These are phyloP conservation scores for Fusarium camptoceras DNA, from an alignment of 2,329 filamentous ascomycete species.

Conservation along the genomic window DNA sequence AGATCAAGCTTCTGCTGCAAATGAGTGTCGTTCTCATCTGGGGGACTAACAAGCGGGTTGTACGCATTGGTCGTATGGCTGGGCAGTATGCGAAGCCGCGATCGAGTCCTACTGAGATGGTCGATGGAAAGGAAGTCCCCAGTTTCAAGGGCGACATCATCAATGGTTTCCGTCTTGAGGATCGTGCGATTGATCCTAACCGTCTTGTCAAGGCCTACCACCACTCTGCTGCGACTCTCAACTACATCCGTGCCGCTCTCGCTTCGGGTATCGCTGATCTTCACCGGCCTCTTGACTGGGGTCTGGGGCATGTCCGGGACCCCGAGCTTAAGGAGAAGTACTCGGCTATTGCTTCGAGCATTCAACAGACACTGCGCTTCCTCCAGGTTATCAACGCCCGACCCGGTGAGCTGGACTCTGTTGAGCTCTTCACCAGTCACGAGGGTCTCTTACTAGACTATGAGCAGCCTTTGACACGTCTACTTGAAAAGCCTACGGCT, in stretches of 20 bases:
- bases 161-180: constrained; percentile 84
- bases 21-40: constrained; percentile 97
- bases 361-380: constrained; percentile 92
- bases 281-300: constrained; percentile 94
- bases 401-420: constrained; percentile 84
- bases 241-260: constrained; percentile 88
- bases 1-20: constrained; percentile 95
- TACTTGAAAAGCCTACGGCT: constrained; percentile 71
- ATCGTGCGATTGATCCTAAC: constrained; percentile 82
- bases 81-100: constrained; percentile 97
- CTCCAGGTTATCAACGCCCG: constrained; percentile 93
- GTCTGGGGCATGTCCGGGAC: constrained; percentile 89
- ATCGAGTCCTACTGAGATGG: constrained; percentile 85
- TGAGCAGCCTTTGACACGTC: constrained; percentile 86
- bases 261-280: constrained; percentile 92
- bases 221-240: constrained; percentile 92
- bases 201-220: constrained; percentile 93
- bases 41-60: constrained; percentile 83
- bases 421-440: constrained; percentile 95
- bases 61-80: constrained; percentile 94
- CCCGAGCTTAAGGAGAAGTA: constrained; percentile 88
- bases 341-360: constrained; percentile 82
- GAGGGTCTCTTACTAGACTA: constrained; percentile 95
- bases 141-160: constrained; percentile 96
- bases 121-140: constrained; percentile 83